phyloP scores from a whole-genome alignment of 352 stramenopile genomes.

The Pythium chondricola region DNA sequence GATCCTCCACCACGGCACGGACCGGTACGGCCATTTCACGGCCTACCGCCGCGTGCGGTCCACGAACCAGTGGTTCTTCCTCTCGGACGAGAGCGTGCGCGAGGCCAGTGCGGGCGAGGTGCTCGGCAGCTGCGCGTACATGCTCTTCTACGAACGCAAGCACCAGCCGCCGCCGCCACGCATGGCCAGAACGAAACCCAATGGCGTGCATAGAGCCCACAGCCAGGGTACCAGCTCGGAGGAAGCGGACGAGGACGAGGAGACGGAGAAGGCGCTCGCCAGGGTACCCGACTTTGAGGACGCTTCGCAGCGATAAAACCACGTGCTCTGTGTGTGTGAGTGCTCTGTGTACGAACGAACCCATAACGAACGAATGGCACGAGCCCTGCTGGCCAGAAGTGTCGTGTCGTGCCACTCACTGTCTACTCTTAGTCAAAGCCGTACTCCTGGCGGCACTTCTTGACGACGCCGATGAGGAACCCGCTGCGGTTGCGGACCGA shows the following conservation, averaged over 20 bases:
- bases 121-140: constrained; percentile 75
- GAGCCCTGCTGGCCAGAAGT: too few relatives aligned
- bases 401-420: too few relatives aligned
- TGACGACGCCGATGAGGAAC: constrained; percentile 79
- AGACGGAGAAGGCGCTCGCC: constrained; percentile 7
- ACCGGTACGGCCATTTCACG: constrained; percentile 81
- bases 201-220: constrained; percentile 1
- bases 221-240: constrained; percentile 8
- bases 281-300: constrained; percentile 10
- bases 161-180: constrained; percentile 20
- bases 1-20: constrained; percentile 84
- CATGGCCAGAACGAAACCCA: constrained; percentile 1
- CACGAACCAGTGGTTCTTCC: constrained; percentile 73
- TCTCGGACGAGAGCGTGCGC: constrained; percentile 77
- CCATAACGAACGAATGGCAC: too few relatives aligned
- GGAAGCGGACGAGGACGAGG: constrained; percentile 13
- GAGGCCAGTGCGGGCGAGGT: constrained; percentile 54
- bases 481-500: constrained; percentile 74
- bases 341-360: too few relatives aligned
- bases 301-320: background rate
- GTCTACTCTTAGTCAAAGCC: constrained; percentile 34
- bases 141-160: constrained; percentile 89
- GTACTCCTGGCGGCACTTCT: constrained; percentile 73
- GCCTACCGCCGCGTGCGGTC: constrained; percentile 59
- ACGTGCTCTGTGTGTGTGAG: background rate